A percentile compares a stretch with the other conserved stretches of the same genome.
phyloP scores from a whole-genome alignment of 176 grass and related monocot genomes.

The Carex scoparia region DNA sequence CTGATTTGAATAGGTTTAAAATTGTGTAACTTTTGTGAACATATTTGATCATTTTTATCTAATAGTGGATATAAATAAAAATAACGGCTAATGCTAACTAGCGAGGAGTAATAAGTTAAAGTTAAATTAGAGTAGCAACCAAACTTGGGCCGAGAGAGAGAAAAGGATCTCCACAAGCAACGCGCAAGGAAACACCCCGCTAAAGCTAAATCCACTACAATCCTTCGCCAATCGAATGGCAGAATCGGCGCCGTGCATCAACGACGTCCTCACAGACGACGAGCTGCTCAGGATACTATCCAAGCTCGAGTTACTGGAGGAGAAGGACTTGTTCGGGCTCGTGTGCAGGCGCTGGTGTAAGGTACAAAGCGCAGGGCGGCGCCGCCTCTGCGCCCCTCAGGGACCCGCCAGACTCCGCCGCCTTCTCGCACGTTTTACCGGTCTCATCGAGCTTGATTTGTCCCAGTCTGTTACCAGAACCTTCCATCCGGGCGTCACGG shows the following conservation, averaged over 20 bases:
- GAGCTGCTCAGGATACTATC: constrained; percentile 57
- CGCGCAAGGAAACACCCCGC: not conserved
- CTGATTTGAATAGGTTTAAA: too few relatives aligned
- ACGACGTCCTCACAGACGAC: constrained; percentile 68
- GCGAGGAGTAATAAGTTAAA: too few relatives aligned
- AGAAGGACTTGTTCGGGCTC: constrained; percentile 68
- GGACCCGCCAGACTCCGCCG: constrained; percentile 68
- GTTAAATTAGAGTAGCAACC: too few relatives aligned
- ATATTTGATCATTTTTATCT: too few relatives aligned
- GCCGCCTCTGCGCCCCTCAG: constrained; percentile 54
- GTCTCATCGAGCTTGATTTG: constrained; percentile 43
- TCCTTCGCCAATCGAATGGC: constrained; percentile 23
- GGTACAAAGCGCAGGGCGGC: constrained; percentile 70
- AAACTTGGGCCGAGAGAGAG: too few relatives aligned
- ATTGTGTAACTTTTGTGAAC: too few relatives aligned
- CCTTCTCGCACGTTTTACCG: constrained; percentile 49
- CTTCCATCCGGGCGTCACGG: constrained; percentile 65
- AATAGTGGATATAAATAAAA: too few relatives aligned
- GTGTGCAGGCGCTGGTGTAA: constrained; percentile 83
- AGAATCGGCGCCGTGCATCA: constrained; percentile 38
- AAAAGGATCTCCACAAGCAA: too few relatives aligned
- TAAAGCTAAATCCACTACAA: not conserved
- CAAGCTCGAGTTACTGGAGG: constrained; percentile 42
- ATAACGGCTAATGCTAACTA: too few relatives aligned
- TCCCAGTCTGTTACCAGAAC: constrained; percentile 54